Base-by-base conservation (phyloP, 2,329 filamentous ascomycete species). In the Venturia nashicola region DNA sequence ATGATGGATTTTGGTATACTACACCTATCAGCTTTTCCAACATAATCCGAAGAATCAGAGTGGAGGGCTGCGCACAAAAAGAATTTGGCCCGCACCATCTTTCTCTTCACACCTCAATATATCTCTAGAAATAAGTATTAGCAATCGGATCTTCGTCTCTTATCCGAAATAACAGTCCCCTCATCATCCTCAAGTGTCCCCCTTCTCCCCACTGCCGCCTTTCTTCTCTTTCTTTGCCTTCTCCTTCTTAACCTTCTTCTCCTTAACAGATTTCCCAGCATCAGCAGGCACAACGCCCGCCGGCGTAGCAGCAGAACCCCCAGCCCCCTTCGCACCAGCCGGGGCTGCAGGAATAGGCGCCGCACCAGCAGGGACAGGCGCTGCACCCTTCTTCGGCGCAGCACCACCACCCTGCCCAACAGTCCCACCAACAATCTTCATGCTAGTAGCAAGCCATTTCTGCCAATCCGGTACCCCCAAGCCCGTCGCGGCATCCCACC, bases 401-500 rank as follows among this genome's bases (percentile, higher is more conserved):
- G 46, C 7, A 51, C 46, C 46, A 51, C 46, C 46, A 4, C 46
- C 20, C 46, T 51, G 46, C 23, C 46, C 46, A 23, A 51, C 46
- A 3, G 46, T 57, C 51, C 27, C 51, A 8, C 51, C 59, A 18
- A 42, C 59, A 60, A 62, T 39, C 40, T 43, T 27, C 54, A 64
- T 36, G 18, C 32, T 55, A 39, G 23, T 32, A n/a, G 42, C 43
- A 55, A 61, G 27, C 62, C 42, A 46, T 55, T 61, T 64, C 54
- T 61, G 54, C 11, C 43, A 64, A 64, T 64, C 65, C 42, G 64
- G 64, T 14, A 60, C 61, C 6, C 65, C 65, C n/a, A 66, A 44
- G 14, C 65, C 65, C 5, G 65, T 66, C 27, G 51, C 65, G 2
- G 65, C n/a, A 65, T 66, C 65, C 65, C 65, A 66, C 2, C 65